A percentile compares a stretch with the other conserved stretches of the same genome.
Evolutionary conservation across 116 monocot species (phyloP).

Genomic region (Posidonia oceanica): DNA sequence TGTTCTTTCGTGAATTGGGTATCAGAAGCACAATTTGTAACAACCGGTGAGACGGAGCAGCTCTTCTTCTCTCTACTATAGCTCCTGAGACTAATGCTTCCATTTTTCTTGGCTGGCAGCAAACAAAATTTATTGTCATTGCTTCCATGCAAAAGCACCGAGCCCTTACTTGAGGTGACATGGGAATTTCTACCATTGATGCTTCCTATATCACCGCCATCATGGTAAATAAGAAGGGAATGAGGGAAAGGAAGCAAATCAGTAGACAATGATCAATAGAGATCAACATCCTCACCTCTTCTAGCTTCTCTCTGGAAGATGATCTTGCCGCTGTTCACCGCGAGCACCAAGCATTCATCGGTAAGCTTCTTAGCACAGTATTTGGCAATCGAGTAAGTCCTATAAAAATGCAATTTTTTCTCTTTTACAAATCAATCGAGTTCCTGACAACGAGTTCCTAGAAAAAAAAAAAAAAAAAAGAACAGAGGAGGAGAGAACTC

Average conservation of each 20-base stretch:
- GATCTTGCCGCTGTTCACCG: conserved; percentile 68
- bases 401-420: background rate
- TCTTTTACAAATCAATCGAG: background rate
- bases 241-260: background rate
- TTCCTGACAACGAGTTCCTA: background rate
- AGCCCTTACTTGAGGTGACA: background rate
- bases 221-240: background rate
- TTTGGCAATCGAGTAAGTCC: conserved; percentile 36
- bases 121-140: conserved; percentile 8
- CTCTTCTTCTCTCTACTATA: background rate
- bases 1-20: background rate
- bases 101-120: conserved; percentile 6
- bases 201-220: background rate
- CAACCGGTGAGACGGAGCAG: background rate
- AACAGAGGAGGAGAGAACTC: background rate
- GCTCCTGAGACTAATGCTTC: background rate
- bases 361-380: conserved; percentile 61
- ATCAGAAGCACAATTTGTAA: background rate
- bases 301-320: conserved; percentile 43
- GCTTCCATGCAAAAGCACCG: background rate
- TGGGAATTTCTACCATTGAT: background rate
- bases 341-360: conserved; percentile 39
- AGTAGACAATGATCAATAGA: background rate
- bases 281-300: background rate
- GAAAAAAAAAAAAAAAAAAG: background rate